These are phyloP conservation scores for Quercus gilva DNA, from an alignment of 306 rosid species.

Conservation along the genomic window DNA sequence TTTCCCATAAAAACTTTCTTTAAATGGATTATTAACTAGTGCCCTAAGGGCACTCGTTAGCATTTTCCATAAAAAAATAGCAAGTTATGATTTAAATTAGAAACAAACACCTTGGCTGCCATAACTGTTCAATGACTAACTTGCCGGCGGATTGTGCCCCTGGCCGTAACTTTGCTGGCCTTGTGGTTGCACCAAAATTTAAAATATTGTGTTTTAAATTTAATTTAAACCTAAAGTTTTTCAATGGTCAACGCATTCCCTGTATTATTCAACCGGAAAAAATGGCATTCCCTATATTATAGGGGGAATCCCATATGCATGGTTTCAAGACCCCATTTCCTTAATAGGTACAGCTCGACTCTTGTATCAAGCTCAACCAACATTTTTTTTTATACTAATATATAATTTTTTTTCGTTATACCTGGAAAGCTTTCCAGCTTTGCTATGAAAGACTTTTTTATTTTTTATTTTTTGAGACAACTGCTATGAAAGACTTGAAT, in stretches of 20 bases:
- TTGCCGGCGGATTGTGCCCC: slow-evolving; percentile 35
- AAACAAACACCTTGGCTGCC: slow-evolving; percentile 10
- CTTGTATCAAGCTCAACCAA: background rate
- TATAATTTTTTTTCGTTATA: background rate
- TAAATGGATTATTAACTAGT: no score
- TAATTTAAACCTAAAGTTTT: background rate
- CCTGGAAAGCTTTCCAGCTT: no score
- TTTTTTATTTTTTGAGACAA: no score
- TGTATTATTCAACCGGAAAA: background rate
- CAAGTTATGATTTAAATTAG: slow-evolving; percentile 25
- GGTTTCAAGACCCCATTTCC: background rate
- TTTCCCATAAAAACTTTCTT: no score
- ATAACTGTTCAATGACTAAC: slow-evolving; percentile 30
- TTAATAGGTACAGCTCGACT: background rate
- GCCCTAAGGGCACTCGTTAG: no score
- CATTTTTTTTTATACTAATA: background rate
- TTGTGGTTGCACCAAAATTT: slow-evolving; percentile 18
- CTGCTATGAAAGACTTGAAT: no score
- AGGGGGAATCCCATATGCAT: background rate
- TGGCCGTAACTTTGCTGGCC: slow-evolving; percentile 47
- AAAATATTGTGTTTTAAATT: background rate
- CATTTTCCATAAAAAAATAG: slow-evolving; percentile 25
- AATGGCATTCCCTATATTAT: background rate
- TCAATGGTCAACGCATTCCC: background rate
- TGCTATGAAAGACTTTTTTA: no score